phyloP scores from a whole-genome alignment of 495 filamentous ascomycete genomes.

The Aspergillus haitiensis region DNA sequence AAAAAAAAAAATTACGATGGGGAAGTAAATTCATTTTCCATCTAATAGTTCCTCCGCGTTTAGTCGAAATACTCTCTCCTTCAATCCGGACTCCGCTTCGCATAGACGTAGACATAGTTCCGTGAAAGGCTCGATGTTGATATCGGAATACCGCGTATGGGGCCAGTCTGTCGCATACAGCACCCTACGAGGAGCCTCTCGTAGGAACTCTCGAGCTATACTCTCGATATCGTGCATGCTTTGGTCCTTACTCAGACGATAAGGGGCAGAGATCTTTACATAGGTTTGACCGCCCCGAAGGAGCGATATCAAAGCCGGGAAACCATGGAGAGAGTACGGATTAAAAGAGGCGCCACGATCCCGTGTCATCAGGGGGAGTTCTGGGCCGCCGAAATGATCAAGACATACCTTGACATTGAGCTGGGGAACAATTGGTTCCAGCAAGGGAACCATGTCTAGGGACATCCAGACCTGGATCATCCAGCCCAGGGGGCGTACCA shows the following conservation, averaged over 20 bases:
- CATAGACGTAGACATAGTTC: slow-evolving; percentile 46
- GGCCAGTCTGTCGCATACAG: slow-evolving; percentile 57
- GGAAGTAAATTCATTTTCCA: neutral
- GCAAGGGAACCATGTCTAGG: slow-evolving; percentile 41
- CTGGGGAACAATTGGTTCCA: slow-evolving; percentile 43
- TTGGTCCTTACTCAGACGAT: slow-evolving; percentile 45
- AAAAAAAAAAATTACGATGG: neutral
- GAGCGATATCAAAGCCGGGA: slow-evolving; percentile 42
- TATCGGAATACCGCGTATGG: slow-evolving; percentile 48
- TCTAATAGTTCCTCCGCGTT: slow-evolving; percentile 49
- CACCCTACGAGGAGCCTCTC: slow-evolving; percentile 36
- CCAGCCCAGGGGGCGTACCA: slow-evolving; percentile 47
- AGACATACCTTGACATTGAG: slow-evolving; percentile 49
- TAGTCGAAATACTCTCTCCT: slow-evolving; percentile 44
- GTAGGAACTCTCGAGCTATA: slow-evolving; percentile 42
- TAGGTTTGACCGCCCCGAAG: slow-evolving; percentile 42
- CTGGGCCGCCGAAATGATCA: slow-evolving; percentile 53
- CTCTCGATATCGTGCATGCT: slow-evolving; percentile 38
- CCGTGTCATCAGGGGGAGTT: slow-evolving; percentile 25
- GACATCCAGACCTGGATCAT: slow-evolving; percentile 50
- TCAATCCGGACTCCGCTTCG: slow-evolving; percentile 34
- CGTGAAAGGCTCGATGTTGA: slow-evolving; percentile 47
- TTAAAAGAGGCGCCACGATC: slow-evolving; percentile 25
- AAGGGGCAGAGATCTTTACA: slow-evolving; percentile 53
- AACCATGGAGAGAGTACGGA: slow-evolving; percentile 45